Evolutionary conservation across 495 filamentous ascomycete genomes (phyloP), one percentile per base, ranked within the genome.

Genomic region (Daldinia grandis): DNA sequence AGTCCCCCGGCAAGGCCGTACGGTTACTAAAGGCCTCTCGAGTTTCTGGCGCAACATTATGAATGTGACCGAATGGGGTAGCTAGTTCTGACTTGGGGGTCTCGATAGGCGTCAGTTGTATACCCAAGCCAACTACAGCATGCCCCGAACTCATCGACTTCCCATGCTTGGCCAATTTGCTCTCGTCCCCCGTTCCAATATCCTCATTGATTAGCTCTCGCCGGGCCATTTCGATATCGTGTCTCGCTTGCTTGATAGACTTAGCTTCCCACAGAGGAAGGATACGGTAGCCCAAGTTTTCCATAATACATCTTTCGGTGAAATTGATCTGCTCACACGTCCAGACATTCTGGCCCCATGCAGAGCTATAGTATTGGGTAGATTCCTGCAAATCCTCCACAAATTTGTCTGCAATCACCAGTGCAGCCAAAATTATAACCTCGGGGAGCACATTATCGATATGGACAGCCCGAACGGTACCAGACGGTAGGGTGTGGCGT

Each of bases 361-460:
- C 62, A 5, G 76, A 63, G 25, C 73, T 62, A 76, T 83, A 86
- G 64, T 79, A 81, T 51, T 73, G 76, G 0, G 83, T 85, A 6
- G 76, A 76, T 70, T 78, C 74, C 42, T 83, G 76, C 60, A 74
- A 64, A 74, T 88, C 86, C 65, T 84, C 84, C 15, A 84, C 75
- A 54, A 87, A 88, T 67, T 88, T 87, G 66, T 78, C 71, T 8
- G 85, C 82, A 27, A 88, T 82, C 55, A 86, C 71, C 10, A 88
- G 64, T 9, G 85, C 81, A 0, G 81, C 76, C 8, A 87, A 69
- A 8, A 86, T 72, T 54, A 88, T 84, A 27, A 87, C 59, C 71
- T 88, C 86, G 58, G 85, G 85, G 56, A 77, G 79, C 55, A 87
- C 79, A 30, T 77, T 82, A 74, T 87, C 85, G 66, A 87, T 86